phyloP scores from a whole-genome alignment of 192 early-diverging fungal genomes.

The Umbelopsis sp. region DNA sequence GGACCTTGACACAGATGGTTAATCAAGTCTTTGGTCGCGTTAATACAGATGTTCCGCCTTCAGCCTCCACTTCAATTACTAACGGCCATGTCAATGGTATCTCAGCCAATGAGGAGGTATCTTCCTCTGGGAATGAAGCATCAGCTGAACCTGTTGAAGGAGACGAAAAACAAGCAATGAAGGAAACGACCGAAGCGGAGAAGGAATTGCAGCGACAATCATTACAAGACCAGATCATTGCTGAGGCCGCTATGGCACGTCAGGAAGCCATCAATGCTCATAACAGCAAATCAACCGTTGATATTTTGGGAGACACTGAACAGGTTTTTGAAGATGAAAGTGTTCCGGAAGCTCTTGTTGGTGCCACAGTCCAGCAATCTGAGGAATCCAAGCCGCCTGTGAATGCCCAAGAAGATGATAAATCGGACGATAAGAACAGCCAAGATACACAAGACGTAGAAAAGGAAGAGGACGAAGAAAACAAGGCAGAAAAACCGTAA shows the following conservation, averaged over 20 bases:
- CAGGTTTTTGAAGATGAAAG: conserved; percentile 13
- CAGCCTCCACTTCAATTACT: not conserved
- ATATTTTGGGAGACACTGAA: conserved; percentile 8
- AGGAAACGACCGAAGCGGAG: not conserved
- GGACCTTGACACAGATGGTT: conserved; percentile 88
- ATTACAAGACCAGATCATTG: conserved; percentile 37
- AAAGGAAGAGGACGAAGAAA: not conserved
- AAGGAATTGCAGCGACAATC: not conserved
- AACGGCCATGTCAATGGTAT: not conserved
- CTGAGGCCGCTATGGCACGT: conserved; percentile 34
- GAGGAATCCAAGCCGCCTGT: not conserved
- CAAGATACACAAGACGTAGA: not conserved
- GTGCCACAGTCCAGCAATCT: not conserved
- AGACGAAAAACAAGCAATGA: not conserved
- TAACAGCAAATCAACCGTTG: not conserved
- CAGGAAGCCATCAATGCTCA: conserved; percentile 21
- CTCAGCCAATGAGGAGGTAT: not conserved
- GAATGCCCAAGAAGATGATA: not conserved
- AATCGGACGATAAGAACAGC: not conserved
- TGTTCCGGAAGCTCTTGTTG: conserved; percentile 1
- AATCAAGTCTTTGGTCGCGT: conserved; percentile 79
- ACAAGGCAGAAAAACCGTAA: not conserved
- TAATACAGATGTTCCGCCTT: conserved; percentile 19
- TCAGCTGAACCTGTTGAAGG: conserved; percentile 7
- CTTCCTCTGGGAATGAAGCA: conserved; percentile 12